These are phyloP conservation scores for Cutaneotrichosporon sp. DNA, from an alignment of 1,284 basidiomycete genomes.

Conservation along the genomic window DNA sequence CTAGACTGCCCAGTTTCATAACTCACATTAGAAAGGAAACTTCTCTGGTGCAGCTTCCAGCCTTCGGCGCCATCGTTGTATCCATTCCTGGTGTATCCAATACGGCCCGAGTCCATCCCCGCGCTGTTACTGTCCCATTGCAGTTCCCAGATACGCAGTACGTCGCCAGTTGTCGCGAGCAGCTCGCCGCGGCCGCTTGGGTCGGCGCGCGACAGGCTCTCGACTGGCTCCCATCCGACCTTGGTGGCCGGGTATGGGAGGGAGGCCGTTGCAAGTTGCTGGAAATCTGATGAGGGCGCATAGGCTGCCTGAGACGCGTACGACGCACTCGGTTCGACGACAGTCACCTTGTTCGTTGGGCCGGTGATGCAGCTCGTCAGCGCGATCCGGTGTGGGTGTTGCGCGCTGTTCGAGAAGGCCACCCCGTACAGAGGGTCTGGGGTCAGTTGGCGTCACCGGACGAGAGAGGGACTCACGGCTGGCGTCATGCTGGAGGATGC, in stretches of 20 bases:
- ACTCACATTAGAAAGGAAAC: conserved; percentile 71
- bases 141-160: conserved; percentile 79
- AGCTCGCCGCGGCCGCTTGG: conserved; percentile 55
- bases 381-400: conserved; percentile 39
- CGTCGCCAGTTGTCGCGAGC: conserved; percentile 84
- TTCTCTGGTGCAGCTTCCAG: conserved; percentile 42
- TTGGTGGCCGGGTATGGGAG: conserved; percentile 46
- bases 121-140: conserved; percentile 50
- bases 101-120: conserved; percentile 6
- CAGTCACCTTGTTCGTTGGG: conserved; percentile 39
- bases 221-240: conserved; percentile 45
- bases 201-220: conserved; percentile 24
- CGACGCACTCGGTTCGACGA: conserved; percentile 28
- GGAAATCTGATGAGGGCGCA: conserved; percentile 21
- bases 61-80: conserved; percentile 53
- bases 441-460: background rate
- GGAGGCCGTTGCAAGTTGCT: conserved; percentile 30
- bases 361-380: conserved; percentile 39
- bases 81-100: conserved; percentile 52
- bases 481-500: conserved; percentile 26
- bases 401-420: conserved; percentile 40
- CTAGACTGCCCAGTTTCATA: background rate
- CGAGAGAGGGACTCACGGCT: conserved; percentile 15
- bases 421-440: conserved; percentile 47
- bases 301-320: conserved; percentile 6